phyloP scores from a whole-genome alignment of 2,329 filamentous ascomycete genomes.

The Penicillium brevicompactum region DNA sequence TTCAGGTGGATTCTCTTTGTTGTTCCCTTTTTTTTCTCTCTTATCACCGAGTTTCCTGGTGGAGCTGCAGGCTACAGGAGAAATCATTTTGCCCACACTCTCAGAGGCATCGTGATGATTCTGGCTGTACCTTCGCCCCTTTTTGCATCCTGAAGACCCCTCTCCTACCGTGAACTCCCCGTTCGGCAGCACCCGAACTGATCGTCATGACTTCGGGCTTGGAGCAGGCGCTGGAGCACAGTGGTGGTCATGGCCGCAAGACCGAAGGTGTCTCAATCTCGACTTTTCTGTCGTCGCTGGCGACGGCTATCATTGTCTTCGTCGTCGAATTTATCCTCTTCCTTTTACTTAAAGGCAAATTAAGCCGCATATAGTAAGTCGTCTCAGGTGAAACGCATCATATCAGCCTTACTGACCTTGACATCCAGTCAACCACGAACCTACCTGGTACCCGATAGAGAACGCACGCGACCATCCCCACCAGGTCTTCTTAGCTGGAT shows the following conservation, averaged over 20 bases:
- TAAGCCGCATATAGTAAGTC: conserved; percentile 79
- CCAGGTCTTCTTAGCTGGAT: conserved; percentile 57
- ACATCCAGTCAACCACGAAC: conserved; percentile 72
- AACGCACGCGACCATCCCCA: conserved; percentile 77
- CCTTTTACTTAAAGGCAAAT: conserved; percentile 72
- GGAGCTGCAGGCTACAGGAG: neutral
- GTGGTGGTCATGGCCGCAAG: conserved; percentile 36
- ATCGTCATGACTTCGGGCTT: conserved; percentile 31
- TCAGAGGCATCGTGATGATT: conserved; percentile 1
- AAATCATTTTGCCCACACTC: neutral
- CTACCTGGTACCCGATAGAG: conserved; percentile 80
- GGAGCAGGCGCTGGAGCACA: conserved; percentile 38
- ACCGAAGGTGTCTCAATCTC: conserved; percentile 40
- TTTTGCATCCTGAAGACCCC: conserved; percentile 1
- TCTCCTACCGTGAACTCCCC: conserved; percentile 1
- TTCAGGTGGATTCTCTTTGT: conserved; percentile 1
- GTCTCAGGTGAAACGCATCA: no score
- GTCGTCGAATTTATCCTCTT: conserved; percentile 69
- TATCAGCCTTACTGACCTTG: conserved; percentile 6
- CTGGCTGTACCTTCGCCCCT: neutral
- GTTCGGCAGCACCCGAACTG: conserved; percentile 7
- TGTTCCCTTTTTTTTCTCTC: neutral
- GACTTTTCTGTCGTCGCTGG: conserved; percentile 67
- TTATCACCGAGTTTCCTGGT: neutral
- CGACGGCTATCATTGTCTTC: conserved; percentile 65